These are phyloP conservation scores for Fusarium sublunatum DNA, from an alignment of 2,329 filamentous ascomycete genomes.

Conservation along the genomic window DNA sequence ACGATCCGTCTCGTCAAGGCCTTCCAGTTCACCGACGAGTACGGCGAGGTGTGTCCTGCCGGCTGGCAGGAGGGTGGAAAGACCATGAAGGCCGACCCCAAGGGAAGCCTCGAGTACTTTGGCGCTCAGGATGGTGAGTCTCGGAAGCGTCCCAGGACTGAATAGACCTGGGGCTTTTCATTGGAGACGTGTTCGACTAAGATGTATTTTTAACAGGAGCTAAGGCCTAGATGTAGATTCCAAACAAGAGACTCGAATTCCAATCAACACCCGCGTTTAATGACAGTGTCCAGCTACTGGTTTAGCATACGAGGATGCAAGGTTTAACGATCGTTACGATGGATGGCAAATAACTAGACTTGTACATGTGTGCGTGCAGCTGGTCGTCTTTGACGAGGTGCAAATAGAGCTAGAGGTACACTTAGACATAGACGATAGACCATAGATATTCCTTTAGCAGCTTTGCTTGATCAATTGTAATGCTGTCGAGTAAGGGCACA, in stretches of 20 bases:
- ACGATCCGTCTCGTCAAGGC: constrained; percentile 74
- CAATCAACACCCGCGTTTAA: constrained; percentile 31
- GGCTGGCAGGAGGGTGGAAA: constrained; percentile 61
- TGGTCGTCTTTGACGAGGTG: constrained; percentile 20
- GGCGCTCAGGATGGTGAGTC: constrained; percentile 43
- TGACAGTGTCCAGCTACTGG: constrained; percentile 14
- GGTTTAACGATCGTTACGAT: constrained; percentile 22
- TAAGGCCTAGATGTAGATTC: constrained; percentile 37
- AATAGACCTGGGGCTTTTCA: constrained; percentile 13
- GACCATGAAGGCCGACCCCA: constrained; percentile 64
- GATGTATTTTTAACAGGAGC: constrained; percentile 35
- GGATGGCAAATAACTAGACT: constrained; percentile 6
- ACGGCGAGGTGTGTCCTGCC: constrained; percentile 77
- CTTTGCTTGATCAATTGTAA: not conserved
- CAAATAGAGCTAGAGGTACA: constrained; percentile 6
- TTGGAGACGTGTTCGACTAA: constrained; percentile 28
- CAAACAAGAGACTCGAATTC: constrained; percentile 31
- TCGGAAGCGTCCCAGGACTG: constrained; percentile 36
- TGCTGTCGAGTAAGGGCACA: not conserved
- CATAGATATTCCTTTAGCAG: constrained; percentile 27
- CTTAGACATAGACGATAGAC: constrained; percentile 31
- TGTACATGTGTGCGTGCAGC: not conserved
- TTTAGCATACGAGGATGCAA: constrained; percentile 22
- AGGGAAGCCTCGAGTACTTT: constrained; percentile 64
- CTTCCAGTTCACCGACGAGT: constrained; percentile 86